Evolutionary conservation across 352 stramenopile genomes (phyloP).

Genomic region (Phytophthora melonis): DNA sequence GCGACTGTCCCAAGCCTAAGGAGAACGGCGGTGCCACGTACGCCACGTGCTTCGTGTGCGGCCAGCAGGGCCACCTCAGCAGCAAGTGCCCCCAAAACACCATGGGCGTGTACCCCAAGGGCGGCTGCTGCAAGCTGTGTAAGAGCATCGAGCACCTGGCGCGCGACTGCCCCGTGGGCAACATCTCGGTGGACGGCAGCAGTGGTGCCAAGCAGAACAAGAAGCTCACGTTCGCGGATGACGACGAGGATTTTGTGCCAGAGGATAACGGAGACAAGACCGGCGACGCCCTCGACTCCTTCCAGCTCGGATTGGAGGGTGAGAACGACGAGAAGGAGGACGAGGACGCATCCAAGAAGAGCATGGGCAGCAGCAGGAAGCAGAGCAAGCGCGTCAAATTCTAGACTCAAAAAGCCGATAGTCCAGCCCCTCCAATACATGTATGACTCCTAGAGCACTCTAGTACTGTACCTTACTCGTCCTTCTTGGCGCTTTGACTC

Average conservation of each 20-base stretch:
- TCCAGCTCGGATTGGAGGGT: conserved; percentile 48
- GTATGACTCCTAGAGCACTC: background rate
- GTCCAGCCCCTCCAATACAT: background rate
- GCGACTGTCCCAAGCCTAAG: conserved; percentile 73
- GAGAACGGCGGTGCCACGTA: conserved; percentile 73
- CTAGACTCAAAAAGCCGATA: conserved; percentile 26
- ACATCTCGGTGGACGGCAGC: conserved; percentile 71
- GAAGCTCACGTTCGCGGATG: conserved; percentile 77
- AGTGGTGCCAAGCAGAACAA: conserved; percentile 73
- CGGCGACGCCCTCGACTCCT: conserved; percentile 66
- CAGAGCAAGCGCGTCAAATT: conserved; percentile 58
- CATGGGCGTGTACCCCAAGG: conserved; percentile 90
- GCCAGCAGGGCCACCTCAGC: conserved; percentile 87
- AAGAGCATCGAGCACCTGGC: conserved; percentile 86
- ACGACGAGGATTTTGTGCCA: conserved; percentile 53
- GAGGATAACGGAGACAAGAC: conserved; percentile 43
- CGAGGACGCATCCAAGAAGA: conserved; percentile 12
- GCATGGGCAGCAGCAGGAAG: conserved; percentile 27
- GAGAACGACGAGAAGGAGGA: conserved; percentile 42
- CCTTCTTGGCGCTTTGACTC: conserved; percentile 44
- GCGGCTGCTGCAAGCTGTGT: conserved; percentile 91
- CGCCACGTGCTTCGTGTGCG: conserved; percentile 91
- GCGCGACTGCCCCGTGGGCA: conserved; percentile 80
- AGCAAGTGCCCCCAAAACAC: conserved; percentile 87
- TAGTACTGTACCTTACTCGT: conserved; percentile 9